Conservation (phyloP, 148 eudicot species). For the Rhododendron mucronatum region DNA sequence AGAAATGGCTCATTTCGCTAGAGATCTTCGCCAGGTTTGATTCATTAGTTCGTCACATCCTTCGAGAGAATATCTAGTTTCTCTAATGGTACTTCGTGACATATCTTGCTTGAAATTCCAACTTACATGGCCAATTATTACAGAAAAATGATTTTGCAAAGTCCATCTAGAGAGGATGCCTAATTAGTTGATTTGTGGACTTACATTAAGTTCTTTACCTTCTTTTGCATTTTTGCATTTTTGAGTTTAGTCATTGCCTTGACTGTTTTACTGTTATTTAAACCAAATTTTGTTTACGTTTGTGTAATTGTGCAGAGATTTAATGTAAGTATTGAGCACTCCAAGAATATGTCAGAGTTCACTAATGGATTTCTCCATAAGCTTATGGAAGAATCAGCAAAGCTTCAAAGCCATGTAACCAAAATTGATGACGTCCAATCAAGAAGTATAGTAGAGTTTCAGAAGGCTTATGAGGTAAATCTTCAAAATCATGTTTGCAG, state of each 20-base stretch:
- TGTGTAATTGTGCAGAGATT: conserved; percentile 52
- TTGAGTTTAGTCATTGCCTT: not conserved
- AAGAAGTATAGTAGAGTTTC: conserved; percentile 61
- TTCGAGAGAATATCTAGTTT: not conserved
- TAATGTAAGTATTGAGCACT: conserved; percentile 45
- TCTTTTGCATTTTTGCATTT: not conserved
- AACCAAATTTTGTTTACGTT: not conserved
- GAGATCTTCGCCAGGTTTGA: conserved; percentile 85
- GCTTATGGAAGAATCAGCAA: conserved; percentile 53
- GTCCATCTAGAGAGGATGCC: not conserved
- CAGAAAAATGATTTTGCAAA: not conserved
- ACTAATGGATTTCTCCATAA: conserved; percentile 53
- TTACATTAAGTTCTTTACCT: not conserved
- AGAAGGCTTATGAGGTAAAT: conserved; percentile 70
- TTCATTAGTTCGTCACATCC: not conserved
- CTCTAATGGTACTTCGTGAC: not conserved
- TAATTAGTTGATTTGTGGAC: not conserved
- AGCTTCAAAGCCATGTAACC: conserved; percentile 57
- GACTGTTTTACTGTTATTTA: not conserved
- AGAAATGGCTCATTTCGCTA: conserved; percentile 77
- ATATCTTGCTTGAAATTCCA: not conserved
- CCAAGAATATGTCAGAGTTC: conserved; percentile 55
- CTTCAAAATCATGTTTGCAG: not conserved
- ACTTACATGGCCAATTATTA: not conserved
- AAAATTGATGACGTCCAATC: conserved; percentile 61